A percentile compares a stretch with the other conserved stretches of the same genome.
Evolutionary conservation across 1,284 basidiomycete species (phyloP).

Genomic region (Lentinula novae-zelandiae): DNA sequence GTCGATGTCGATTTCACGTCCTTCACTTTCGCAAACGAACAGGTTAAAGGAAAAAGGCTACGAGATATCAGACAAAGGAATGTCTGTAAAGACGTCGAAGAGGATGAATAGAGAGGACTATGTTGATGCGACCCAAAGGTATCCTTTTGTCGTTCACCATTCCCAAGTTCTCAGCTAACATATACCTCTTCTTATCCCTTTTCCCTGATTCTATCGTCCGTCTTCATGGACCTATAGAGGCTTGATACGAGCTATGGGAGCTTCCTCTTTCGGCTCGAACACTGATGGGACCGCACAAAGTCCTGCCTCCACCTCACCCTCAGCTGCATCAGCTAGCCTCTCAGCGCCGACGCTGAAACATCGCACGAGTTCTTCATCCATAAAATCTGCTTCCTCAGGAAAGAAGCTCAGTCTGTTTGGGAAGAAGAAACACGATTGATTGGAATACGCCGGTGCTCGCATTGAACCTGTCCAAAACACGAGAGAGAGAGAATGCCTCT

Average conservation of each 20-base stretch:
- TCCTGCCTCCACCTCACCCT: constrained; percentile 10
- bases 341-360: constrained; percentile 15
- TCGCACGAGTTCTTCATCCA: constrained; percentile 21
- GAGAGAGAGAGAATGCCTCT: background rate
- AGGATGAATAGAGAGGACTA: constrained; percentile 59
- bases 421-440: constrained; percentile 16
- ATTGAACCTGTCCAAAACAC: background rate
- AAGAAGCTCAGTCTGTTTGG: constrained; percentile 24
- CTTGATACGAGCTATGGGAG: constrained; percentile 35
- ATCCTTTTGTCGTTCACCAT: constrained; percentile 18
- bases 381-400: constrained; percentile 11
- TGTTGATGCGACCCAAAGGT: constrained; percentile 71
- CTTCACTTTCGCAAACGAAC: background rate
- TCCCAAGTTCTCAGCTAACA: background rate
- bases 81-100: constrained; percentile 59
- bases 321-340: background rate
- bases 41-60: constrained; percentile 58
- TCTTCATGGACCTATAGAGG: constrained; percentile 25
- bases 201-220: background rate
- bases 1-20: background rate
- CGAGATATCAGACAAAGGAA: constrained; percentile 49
- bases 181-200: background rate
- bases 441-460: background rate
- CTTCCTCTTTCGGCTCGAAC: constrained; percentile 29
- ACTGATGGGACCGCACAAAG: constrained; percentile 16